Percentiles rank a stretch among this genome's conserved stretches.
Evolutionary conservation across 2,329 filamentous ascomycete species (phyloP).

Genomic region (Diaporthe sp.): DNA sequence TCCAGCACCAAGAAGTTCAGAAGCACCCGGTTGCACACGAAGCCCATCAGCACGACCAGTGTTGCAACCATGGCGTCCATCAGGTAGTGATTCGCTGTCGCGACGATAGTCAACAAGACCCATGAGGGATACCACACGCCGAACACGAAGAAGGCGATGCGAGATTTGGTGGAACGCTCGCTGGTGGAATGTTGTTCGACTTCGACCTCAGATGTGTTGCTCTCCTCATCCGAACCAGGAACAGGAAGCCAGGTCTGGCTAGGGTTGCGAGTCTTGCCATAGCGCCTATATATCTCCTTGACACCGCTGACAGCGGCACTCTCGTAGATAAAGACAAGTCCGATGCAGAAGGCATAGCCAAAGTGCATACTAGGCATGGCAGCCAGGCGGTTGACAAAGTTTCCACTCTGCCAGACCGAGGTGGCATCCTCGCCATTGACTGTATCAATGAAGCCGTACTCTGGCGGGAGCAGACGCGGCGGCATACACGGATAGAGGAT

Average conservation of each 20-base stretch:
- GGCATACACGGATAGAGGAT: constrained; percentile 72
- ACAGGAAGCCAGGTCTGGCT: constrained; percentile 37
- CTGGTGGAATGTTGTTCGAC: constrained; percentile 20
- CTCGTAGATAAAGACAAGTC: constrained; percentile 65
- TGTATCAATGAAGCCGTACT: constrained; percentile 66
- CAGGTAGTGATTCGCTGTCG: constrained; percentile 74
- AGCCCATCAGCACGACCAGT: constrained; percentile 71
- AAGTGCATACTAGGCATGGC: constrained; percentile 71
- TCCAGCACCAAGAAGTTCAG: constrained; percentile 73
- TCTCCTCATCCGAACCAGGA: constrained; percentile 34
- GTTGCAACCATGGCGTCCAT: constrained; percentile 76
- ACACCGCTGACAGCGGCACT: constrained; percentile 48
- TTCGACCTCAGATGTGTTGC: constrained; percentile 9
- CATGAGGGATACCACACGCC: constrained; percentile 65
- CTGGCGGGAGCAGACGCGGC: constrained; percentile 64
- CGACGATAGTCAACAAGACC: constrained; percentile 69
- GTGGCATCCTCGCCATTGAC: constrained; percentile 64
- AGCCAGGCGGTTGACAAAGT: constrained; percentile 69
- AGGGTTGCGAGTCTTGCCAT: constrained; percentile 37
- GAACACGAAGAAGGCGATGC: constrained; percentile 45
- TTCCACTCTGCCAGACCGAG: constrained; percentile 66
- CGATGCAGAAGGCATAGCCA: constrained; percentile 67
- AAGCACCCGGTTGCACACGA: constrained; percentile 63
- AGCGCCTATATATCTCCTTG: constrained; percentile 37
- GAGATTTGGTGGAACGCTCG: constrained; percentile 33